Base-by-base conservation (phyloP, 2,329 filamentous ascomycete genomes). In the Penicillium olsonii region DNA sequence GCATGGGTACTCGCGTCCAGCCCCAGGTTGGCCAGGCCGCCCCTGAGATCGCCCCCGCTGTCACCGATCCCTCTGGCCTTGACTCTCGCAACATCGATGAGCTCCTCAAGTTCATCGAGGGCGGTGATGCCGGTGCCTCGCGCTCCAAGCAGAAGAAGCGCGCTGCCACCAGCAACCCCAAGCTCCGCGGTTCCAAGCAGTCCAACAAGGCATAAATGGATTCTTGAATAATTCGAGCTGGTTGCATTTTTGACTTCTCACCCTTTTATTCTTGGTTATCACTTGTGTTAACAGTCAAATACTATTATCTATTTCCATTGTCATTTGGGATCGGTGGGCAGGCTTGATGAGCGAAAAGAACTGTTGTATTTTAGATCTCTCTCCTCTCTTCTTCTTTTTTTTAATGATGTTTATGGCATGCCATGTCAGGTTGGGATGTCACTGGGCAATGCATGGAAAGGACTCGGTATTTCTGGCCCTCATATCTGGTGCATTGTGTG, bases 31-130 rank as follows among this genome's bases (percentile, higher is more conserved):
- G 84, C 7, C 80, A 86, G 60, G 80, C 79, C 42, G 72, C 77
- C 9, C 72, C 78, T 12, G 78, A 80, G 46, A 72, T 78, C 48
- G 69, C 75, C 8, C 65, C 66, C 19, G 68, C 33, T 18, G 33
- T 18, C 8, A 15, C 69, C 17, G 66, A 67, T 18, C 39, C 67
- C 62, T 70, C 69, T 29, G 67, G 65, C 20, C 75, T 91, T 40
- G 90, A 95, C 68, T 84, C 87, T 47, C 82, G 91, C 62, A 96
- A 85, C 74, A 91, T 99, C 55, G 92, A 97, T 62, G 92, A 99
- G 70, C 77, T 99, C 34, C 79, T 99, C 68, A 90, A 88, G 72
- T 97, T 92, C 72, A 97, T 99, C 60, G 94, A 97, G 71, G 92
- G 92, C 24, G 69, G 67, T 29, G 79, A 77, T 26, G 53, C 70